A percentile compares a stretch with the other conserved stretches of the same genome.
phyloP scores from a whole-genome alignment of 129 eudicot genomes.

The Dittrichia graveolens region DNA sequence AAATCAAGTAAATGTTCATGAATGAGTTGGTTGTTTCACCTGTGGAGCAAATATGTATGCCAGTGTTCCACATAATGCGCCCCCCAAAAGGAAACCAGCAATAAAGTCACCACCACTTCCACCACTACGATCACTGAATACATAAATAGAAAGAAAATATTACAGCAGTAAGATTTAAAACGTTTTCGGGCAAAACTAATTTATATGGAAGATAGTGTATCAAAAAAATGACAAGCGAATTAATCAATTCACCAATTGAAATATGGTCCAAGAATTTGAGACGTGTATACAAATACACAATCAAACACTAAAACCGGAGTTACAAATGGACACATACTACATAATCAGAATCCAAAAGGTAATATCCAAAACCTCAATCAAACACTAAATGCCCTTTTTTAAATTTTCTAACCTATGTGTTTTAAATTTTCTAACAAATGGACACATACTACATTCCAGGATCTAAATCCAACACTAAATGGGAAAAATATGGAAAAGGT shows the following conservation, averaged over 20 bases:
- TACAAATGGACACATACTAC: neutral
- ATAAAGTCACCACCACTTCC: constrained; percentile 75
- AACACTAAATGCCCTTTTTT: neutral
- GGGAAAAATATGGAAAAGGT: no score
- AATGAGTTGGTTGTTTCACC: constrained; percentile 42
- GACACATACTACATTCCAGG: no score
- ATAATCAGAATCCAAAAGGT: no score
- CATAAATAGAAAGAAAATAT: neutral
- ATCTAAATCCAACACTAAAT: no score
- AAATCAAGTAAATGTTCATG: neutral
- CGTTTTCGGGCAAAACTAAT: neutral
- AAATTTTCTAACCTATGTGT: neutral
- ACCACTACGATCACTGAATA: constrained; percentile 57
- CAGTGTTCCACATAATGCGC: constrained; percentile 84
- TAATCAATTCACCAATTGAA: neutral
- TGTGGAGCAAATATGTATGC: constrained; percentile 88
- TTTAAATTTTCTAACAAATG: no score
- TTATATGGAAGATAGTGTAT: neutral
- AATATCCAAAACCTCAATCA: neutral
- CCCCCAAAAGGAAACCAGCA: constrained; percentile 84
- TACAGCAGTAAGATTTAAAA: neutral
- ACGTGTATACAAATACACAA: neutral
- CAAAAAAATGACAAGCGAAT: neutral
- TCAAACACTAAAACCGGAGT: neutral
- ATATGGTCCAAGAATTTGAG: neutral